Base-by-base conservation (phyloP, 192 early-diverging fungal genomes). In the Coemansia guatemalensis region DNA sequence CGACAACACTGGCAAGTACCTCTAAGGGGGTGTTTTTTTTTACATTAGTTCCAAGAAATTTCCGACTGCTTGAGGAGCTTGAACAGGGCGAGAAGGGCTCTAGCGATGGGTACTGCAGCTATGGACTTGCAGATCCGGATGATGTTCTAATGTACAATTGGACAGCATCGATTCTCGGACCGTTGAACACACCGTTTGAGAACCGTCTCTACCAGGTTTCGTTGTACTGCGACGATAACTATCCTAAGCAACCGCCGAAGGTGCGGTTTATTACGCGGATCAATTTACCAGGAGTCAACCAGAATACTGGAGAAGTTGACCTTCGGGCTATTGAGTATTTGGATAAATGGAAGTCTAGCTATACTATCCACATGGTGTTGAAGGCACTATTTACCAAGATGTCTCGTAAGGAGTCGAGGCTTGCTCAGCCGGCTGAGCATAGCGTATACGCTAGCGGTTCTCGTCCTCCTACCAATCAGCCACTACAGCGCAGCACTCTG, bases 81-180 rank as follows among this genome's bases (percentile, higher is more conserved):
- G 97, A 99, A 72, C 93, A 94, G 79, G 94, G 93, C 50, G 95
- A 97, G 69, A 98, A 99, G 83, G 93, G 93, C 48, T 86, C 90
- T 71, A 93, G 95, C 55, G 95, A 97, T 76, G 95, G 94, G 8
- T 89, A 90, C 33, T 92, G 90, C 82, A 92, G 89, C 71, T 99
- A 98, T 74, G 97, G 97, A 27, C 84, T 99, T 41, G 83, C 85
- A 26, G 87, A 95, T 64, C 77, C 82, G 17, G 95, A 96, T 57
- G 66, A 74, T 9, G 71, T 88, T 3, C 69, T 85, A 62, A 87
- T 97, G 90, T 83, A 85, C 35, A 74, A 88, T 62, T 99, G 97
- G 97, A 89, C 95, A 61, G 97, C 90, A 8, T 96, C 95, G 49
- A 97, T 97, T 64, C 87, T 98, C 54, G 95, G 95, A 9, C 85